phyloP scores from a whole-genome alignment of 2,329 filamentous ascomycete genomes.

The Penicillium decumbens region DNA sequence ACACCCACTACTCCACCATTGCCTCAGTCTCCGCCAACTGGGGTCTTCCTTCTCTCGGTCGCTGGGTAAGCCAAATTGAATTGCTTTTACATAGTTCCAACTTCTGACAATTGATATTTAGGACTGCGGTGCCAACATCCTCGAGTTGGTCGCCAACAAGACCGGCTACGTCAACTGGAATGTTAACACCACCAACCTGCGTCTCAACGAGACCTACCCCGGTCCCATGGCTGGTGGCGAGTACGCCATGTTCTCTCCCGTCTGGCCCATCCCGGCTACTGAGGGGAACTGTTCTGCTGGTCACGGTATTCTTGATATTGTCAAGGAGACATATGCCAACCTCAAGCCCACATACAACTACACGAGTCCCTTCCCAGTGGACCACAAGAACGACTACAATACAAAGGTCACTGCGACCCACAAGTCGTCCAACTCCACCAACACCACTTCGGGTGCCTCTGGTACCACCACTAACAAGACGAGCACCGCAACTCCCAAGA shows the following conservation, averaged over 20 bases:
- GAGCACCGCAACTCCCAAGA: constrained; percentile 1
- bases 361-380: constrained; percentile 28
- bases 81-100: too few species aligned
- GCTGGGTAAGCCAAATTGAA: constrained; percentile 40
- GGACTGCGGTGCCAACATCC: constrained; percentile 69
- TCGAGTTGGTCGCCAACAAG: constrained; percentile 55
- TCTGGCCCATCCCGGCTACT: constrained; percentile 33
- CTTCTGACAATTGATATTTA: neutral
- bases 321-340: constrained; percentile 30
- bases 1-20: constrained; percentile 70
- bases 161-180: constrained; percentile 53
- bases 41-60: constrained; percentile 63
- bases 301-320: constrained; percentile 30
- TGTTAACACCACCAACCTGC: constrained; percentile 42
- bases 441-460: constrained; percentile 11
- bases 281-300: constrained; percentile 34
- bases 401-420: constrained; percentile 28
- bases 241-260: constrained; percentile 23
- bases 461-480: constrained; percentile 1
- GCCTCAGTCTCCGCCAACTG: constrained; percentile 67
- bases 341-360: constrained; percentile 32
- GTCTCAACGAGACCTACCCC: constrained; percentile 54
- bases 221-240: constrained; percentile 37
- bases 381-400: constrained; percentile 17
- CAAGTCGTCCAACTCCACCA: constrained; percentile 8